Evolutionary conservation across 805 yeast genomes (phyloP).

Genomic region (Metschnikowia cerradonensis): DNA sequence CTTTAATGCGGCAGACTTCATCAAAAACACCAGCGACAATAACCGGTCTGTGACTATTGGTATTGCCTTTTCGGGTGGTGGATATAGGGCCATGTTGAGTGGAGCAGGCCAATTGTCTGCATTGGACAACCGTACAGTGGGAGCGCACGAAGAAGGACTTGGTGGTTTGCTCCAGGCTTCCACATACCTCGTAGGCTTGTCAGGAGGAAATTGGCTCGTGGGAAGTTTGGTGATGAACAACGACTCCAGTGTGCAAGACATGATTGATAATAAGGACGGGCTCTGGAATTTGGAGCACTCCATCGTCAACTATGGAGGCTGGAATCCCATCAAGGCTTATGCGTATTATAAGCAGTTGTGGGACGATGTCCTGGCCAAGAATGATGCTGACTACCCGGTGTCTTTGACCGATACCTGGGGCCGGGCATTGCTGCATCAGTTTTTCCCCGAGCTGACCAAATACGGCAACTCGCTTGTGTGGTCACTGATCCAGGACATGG

Average conservation of each 20-base stretch:
- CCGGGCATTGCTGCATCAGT: slow-evolving; percentile 38
- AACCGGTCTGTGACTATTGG: slow-evolving; percentile 47
- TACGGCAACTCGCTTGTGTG: slow-evolving; percentile 29
- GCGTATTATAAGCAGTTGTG: slow-evolving; percentile 25
- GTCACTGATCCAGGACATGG: slow-evolving; percentile 26
- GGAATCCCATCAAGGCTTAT: slow-evolving; percentile 22
- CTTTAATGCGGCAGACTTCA: slow-evolving; percentile 43
- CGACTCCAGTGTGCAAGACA: slow-evolving; percentile 48
- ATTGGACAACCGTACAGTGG: slow-evolving; percentile 62
- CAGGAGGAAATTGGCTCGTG: slow-evolving; percentile 56
- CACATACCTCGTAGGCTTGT: slow-evolving; percentile 19
- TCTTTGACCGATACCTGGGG: slow-evolving; percentile 44
- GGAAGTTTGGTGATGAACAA: slow-evolving; percentile 59
- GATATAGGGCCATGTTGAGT: slow-evolving; percentile 81
- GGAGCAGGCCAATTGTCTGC: slow-evolving; percentile 86
- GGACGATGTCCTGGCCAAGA: slow-evolving; percentile 28
- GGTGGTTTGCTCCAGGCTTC: slow-evolving; percentile 20
- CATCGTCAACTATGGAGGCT: slow-evolving; percentile 19
- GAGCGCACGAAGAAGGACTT: slow-evolving; percentile 19
- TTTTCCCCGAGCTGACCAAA: slow-evolving; percentile 27
- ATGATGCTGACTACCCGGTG: slow-evolving; percentile 35
- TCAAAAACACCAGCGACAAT: slow-evolving; percentile 27
- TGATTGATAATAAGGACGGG: slow-evolving; percentile 20
- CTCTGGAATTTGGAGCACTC: slow-evolving; percentile 36
- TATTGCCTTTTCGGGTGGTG: slow-evolving; percentile 75